Base-by-base conservation (phyloP, 129 eudicot species). In the Arctium minus region DNA sequence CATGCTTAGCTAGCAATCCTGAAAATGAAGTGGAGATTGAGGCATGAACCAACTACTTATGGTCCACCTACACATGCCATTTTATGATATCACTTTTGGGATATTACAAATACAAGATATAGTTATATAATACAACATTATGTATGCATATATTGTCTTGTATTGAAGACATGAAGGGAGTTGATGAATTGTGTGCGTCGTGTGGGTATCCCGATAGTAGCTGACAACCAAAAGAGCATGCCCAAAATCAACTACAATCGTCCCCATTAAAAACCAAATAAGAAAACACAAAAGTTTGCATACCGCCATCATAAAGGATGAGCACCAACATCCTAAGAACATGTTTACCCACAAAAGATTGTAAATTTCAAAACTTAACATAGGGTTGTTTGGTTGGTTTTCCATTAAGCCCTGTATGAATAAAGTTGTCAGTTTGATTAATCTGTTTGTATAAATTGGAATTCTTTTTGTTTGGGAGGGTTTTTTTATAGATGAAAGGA, bases 31-130 rank as follows among this genome's bases (percentile, higher is more conserved):
- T 84, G 86, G 86, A 81, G 68, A 50, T 33, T 72, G 46, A 72
- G 64, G 71, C 82, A 84, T 78, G 79, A 62, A 44, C 78, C 86
- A 84, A 84, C 83, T 78, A 78, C 86, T 38, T 60, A 56, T 56
- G 77, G 78, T 84, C 86, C 86, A 78, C 86, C 86, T 40, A 71
- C 38, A 60, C 75, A 78, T 74, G 35, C 46, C 77, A 83, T 62
- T 35, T 56, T 29, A 67, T 71, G 79, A 38, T 29, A 78, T 84
- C 83, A 73, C 86, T 60, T 84, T 78, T 36, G 32, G 40, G 79
- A 72, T 72, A 38, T 83, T 31, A 31, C 64, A 56, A 84, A 70
- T 31, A 40, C 64, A 56, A 84, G 75, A 84, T 84, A 84, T 84
- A 60, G 17, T 78, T 84, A 37, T 71, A 77, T 83, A 83, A 71